Base-by-base conservation (phyloP, 1,284 basidiomycete genomes). In the Cryptococcus jaspeensis region DNA sequence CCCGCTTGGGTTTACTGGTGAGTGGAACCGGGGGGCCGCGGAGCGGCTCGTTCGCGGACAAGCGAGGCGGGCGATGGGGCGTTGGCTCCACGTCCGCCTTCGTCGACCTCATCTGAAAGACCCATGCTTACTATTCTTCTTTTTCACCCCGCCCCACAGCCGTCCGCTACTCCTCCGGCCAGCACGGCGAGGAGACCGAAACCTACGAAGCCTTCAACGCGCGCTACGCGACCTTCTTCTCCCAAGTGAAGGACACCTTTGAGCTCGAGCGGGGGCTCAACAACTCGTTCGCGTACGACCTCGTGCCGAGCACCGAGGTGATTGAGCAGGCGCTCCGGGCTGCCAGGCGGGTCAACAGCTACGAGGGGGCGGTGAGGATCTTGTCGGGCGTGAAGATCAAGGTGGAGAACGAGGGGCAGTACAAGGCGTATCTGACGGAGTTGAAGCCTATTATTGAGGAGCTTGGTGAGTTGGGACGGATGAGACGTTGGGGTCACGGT, bases 281-380 rank as follows among this genome's bases (percentile, higher is more conserved):
- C 85, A 99, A 99, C 84, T 96, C 92, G 81, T 99, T 99, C 76
- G 91, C 95, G 1, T 95, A 99, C 80, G 95, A 99, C 79, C 85
- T 99, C 62, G 96, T 99, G 25, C 95, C 95, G 44, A 87, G 92
- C 9, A 86, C 91, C 46, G 81, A 84, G 56, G 92, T 98, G 68
- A 82, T 97, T 62, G 92, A 94, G 81, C 88, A 89, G 61, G 94
- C 94, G 41, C 82, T 98, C 63, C 85, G 87, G 60, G 92, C 93
- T 52, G 85, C 91, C 39, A 84, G 95, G 67, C 86, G 93, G 70
- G 92, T 97, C 64, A 90, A 98, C 80, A 93, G 97, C 83, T 98
- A 90, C 78, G 88, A 93, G 47, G 98, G 95, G 46, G 95, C 95
- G 52, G 92, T 98, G 61, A 84, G 95, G 64, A 85, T 98, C 72